Percentiles rank a stretch among this genome's conserved stretches.
Evolutionary conservation across 2,329 filamentous ascomycete genomes (phyloP).

Genomic region (Pseudocercospora fijiensis): DNA sequence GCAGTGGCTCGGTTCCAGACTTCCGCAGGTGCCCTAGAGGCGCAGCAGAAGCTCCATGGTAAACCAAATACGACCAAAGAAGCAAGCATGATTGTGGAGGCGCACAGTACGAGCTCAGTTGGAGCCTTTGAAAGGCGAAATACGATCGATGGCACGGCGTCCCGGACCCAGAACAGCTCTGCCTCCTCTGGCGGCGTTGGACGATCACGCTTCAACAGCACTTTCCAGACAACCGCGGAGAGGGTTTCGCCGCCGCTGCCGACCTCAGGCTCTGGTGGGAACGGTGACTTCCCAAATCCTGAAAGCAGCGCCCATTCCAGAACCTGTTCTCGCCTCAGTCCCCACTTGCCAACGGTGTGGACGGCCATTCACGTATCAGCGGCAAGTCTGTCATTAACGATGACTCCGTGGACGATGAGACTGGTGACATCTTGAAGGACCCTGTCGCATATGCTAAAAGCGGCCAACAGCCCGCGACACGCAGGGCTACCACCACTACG

Average conservation of each 20-base stretch:
- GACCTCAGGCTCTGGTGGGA: constrained; percentile 51
- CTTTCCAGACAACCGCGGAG: constrained; percentile 59
- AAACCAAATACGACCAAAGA: constrained; percentile 62
- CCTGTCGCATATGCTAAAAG: constrained; percentile 73
- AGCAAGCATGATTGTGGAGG: constrained; percentile 59
- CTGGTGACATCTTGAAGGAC: constrained; percentile 68
- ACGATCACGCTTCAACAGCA: constrained; percentile 59
- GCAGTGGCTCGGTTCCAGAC: constrained; percentile 61
- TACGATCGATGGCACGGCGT: constrained; percentile 52
- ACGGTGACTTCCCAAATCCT: constrained; percentile 60
- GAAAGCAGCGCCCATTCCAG: constrained; percentile 56
- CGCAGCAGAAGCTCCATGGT: constrained; percentile 58
- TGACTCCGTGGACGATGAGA: constrained; percentile 68
- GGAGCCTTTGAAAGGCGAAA: constrained; percentile 45
- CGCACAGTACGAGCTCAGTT: constrained; percentile 43
- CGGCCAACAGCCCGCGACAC: constrained; percentile 52
- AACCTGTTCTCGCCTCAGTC: constrained; percentile 71
- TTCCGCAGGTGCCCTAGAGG: constrained; percentile 58
- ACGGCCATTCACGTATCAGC: constrained; percentile 59
- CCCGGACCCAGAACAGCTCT: constrained; percentile 47
- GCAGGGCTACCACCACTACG: constrained; percentile 68
- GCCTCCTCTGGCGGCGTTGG: constrained; percentile 44
- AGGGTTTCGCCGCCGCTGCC: constrained; percentile 58
- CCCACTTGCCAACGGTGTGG: constrained; percentile 68
- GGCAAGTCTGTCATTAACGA: constrained; percentile 73